Evolutionary conservation across 306 rosid genomes (phyloP), one percentile per base, ranked within the genome.

Genomic region (Hylodesmum podocarpum): DNA sequence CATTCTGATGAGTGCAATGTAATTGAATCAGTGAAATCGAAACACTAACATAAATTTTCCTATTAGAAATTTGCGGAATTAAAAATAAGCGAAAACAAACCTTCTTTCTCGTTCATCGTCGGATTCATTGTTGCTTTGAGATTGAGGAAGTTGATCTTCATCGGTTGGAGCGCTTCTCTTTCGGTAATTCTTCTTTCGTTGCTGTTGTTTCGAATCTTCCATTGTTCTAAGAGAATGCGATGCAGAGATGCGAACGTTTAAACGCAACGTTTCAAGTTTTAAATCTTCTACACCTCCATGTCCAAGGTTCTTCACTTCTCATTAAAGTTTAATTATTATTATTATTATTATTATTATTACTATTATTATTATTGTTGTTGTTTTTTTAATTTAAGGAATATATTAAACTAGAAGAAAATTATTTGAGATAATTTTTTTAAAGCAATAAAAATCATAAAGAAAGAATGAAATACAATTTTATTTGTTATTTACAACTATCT

Each of bases 81-180:
- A 44, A 16, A 16, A 19, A 18, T 10, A 9, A 44, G 10, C n/a
- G n/a, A n/a, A n/a, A 9, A 37, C 13, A 25, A 57, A 89, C 97
- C 97, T 91, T 84, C 95, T 80, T 69, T 89, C 93, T 73, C 83
- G 80, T 71, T 91, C 95, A 36, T 88, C 96, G 49, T 83, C 91
- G 66, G 85, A 82, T 66, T 85, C 90, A 27, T 81, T 57, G 70
- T 72, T 73, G 3, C 13, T 27, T 46, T 82, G 19, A 37, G 57
- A 77, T 15, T 68, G 78, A 9, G 66, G 21, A 18, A 15, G 70
- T 16, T 77, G 53, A 11, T 69, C 63, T 19, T 80, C 76, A 50
- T 81, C 86, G 3, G 59, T 9, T 31, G 87, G 78, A 33, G 68
- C 76, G 46, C 73, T 85, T 82, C 95, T 70, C 86, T 88, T 91